phyloP scores from a whole-genome alignment of 2,329 filamentous ascomycete species.

The Conoideocrella luteorostrata region DNA sequence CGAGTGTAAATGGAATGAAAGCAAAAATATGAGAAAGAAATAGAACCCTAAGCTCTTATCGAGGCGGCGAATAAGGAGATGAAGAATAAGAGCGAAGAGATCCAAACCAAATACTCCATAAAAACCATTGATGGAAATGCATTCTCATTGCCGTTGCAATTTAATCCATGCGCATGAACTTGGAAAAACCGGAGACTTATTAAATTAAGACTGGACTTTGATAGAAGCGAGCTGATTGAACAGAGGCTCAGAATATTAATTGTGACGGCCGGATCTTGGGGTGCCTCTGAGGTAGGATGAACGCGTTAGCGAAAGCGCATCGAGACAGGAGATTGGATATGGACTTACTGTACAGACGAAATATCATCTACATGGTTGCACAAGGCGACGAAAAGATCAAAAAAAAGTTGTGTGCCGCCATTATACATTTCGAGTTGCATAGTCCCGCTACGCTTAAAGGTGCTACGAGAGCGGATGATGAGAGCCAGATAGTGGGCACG shows the following conservation, averaged over 20 bases:
- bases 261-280: slow-evolving; percentile 41
- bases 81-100: too few species aligned
- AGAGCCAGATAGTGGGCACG: slow-evolving; percentile 86
- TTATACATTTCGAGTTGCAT: slow-evolving; percentile 94
- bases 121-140: too few species aligned
- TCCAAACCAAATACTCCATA: too few species aligned
- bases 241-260: slow-evolving; percentile 15
- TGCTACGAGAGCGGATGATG: slow-evolving; percentile 80
- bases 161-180: neutral
- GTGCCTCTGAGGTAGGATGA: slow-evolving; percentile 24
- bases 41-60: too few species aligned
- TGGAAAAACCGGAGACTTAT: too few species aligned
- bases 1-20: slow-evolving; percentile 5
- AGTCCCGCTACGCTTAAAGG: slow-evolving; percentile 88
- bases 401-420: slow-evolving; percentile 77
- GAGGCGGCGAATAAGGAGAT: too few species aligned
- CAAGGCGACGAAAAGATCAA: slow-evolving; percentile 88
- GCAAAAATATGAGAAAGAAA: neutral
- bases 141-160: neutral
- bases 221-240: neutral
- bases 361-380: slow-evolving; percentile 82
- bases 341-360: slow-evolving; percentile 50
- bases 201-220: slow-evolving; percentile 9
- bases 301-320: too few species aligned
- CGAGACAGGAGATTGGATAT: too few species aligned